phyloP scores from a whole-genome alignment of 345 rosid genomes.

The Citropsis articulata region DNA sequence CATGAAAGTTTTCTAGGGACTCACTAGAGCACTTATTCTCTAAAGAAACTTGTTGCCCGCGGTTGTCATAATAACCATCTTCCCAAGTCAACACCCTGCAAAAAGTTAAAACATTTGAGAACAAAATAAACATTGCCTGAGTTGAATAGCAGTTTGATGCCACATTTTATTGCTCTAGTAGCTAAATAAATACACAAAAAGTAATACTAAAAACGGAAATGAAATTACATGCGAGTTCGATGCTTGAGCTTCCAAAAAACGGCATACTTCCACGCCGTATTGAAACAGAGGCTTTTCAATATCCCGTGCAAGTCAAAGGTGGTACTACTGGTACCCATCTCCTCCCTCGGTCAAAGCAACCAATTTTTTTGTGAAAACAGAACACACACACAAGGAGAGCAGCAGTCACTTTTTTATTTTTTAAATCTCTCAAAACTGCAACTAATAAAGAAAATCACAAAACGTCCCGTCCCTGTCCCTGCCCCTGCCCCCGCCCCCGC shows the following conservation, averaged over 20 bases:
- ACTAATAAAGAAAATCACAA: conserved; percentile 1
- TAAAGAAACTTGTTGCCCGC: conserved; percentile 37
- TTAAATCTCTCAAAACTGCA: conserved; percentile 14
- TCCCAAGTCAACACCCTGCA: conserved; percentile 89
- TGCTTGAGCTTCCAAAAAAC: conserved; percentile 86
- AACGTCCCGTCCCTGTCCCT: neutral
- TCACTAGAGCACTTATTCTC: conserved; percentile 38
- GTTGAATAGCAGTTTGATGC: neutral
- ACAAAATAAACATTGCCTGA: neutral
- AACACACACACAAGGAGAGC: conserved; percentile 14
- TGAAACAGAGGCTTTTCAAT: conserved; percentile 73
- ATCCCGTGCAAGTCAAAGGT: conserved; percentile 40
- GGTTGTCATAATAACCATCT: conserved; percentile 71
- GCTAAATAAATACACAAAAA: neutral
- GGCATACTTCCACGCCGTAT: conserved; percentile 78
- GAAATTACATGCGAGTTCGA: conserved; percentile 71
- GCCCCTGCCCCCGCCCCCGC: neutral
- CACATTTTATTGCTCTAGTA: neutral
- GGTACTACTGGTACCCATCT: conserved; percentile 42
- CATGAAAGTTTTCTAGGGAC: conserved; percentile 34
- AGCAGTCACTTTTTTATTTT: conserved; percentile 7
- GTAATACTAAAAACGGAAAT: neutral
- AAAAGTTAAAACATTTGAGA: conserved; percentile 6
- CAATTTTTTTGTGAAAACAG: conserved; percentile 13
- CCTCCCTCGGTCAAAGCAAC: conserved; percentile 6